These are phyloP conservation scores for Remersonia thermophila DNA, from an alignment of 2,329 filamentous ascomycete species.

Conservation along the genomic window DNA sequence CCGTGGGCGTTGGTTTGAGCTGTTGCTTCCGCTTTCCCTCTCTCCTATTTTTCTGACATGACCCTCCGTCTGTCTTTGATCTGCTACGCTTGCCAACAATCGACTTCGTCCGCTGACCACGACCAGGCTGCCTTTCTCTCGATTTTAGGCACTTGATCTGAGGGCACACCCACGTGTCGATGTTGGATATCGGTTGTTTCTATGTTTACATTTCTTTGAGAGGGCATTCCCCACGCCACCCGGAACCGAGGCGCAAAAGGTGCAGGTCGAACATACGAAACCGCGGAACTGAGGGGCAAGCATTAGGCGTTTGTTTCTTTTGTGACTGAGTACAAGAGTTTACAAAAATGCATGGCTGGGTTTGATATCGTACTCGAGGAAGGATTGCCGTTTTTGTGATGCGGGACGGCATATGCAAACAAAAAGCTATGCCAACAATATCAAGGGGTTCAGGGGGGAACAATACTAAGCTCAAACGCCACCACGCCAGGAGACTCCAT, in stretches of 20 bases:
- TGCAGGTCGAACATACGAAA: too few relatives aligned
- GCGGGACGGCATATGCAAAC: conserved; percentile 1
- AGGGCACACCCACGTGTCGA: too few relatives aligned
- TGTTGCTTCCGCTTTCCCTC: background rate
- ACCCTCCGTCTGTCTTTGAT: background rate
- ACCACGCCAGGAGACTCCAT: background rate
- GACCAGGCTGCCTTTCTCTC: conserved; percentile 26
- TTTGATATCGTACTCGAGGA: background rate
- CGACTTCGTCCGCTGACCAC: too few relatives aligned
- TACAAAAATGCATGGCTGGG: background rate
- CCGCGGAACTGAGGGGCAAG: too few relatives aligned
- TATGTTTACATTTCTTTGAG: too few relatives aligned
- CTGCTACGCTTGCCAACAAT: background rate
- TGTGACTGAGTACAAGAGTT: too few relatives aligned
- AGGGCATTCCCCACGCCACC: too few relatives aligned
- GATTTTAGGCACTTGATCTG: conserved; percentile 22
- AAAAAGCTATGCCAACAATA: conserved; percentile 14
- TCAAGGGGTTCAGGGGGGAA: conserved; percentile 12
- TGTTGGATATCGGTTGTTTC: too few relatives aligned
- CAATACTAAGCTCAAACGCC: background rate
- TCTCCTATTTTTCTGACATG: background rate
- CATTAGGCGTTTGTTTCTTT: too few relatives aligned
- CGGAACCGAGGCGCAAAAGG: too few relatives aligned
- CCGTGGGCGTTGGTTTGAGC: background rate
- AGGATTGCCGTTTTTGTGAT: background rate